phyloP scores from a whole-genome alignment of 805 yeast species.

The Zygoascus biomembranicola region DNA sequence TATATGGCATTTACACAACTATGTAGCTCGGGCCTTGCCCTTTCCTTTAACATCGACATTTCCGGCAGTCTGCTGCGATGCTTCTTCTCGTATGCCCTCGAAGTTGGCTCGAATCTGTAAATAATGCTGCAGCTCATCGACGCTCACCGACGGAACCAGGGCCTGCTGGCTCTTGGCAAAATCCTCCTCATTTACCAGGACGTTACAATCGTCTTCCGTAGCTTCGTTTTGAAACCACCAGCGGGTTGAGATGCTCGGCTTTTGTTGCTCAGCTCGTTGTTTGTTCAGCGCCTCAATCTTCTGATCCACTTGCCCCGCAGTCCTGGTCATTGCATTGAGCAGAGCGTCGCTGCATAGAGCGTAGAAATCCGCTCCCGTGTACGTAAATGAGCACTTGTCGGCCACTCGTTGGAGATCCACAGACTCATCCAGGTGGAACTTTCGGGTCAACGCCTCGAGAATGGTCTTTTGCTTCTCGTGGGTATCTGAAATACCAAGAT shows the following conservation, averaged over 20 bases:
- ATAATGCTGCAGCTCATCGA: constrained; percentile 80
- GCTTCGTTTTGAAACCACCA: constrained; percentile 91
- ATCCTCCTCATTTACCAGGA: constrained; percentile 61
- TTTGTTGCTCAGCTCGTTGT: constrained; percentile 23
- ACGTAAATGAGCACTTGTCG: constrained; percentile 71
- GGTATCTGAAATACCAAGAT: constrained; percentile 87
- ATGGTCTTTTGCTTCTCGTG: constrained; percentile 82
- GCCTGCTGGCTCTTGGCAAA: constrained; percentile 68
- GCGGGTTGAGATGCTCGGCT: constrained; percentile 47
- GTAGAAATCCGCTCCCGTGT: constrained; percentile 96
- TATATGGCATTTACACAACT: no score
- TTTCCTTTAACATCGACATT: background rate
- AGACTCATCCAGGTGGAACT: constrained; percentile 46
- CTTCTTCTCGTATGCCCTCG: constrained; percentile 51
- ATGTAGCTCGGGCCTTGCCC: background rate
- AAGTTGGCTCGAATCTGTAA: constrained; percentile 69
- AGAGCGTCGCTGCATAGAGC: constrained; percentile 93
- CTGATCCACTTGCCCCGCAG: constrained; percentile 65
- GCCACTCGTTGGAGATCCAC: constrained; percentile 58
- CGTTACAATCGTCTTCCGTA: constrained; percentile 54
- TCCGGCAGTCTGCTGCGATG: background rate
- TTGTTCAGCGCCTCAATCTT: constrained; percentile 49
- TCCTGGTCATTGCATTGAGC: constrained; percentile 92
- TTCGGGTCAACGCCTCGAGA: constrained; percentile 79
- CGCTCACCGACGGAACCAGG: constrained; percentile 77